Base-by-base conservation (phyloP, 345 rosid genomes). In the Theobroma cacao region DNA sequence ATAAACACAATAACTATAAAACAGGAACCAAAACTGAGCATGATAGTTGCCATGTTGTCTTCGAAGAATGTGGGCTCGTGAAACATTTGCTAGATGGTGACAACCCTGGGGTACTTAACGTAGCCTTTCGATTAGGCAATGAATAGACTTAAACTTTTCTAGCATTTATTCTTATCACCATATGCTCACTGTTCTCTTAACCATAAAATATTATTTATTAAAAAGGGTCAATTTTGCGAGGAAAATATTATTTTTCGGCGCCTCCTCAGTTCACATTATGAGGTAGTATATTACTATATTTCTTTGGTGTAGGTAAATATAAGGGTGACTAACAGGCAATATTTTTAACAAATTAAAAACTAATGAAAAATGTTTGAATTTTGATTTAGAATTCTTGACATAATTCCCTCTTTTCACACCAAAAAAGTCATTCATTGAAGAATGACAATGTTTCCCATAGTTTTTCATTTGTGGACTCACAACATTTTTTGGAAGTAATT, bases 31-130 rank as follows among this genome's bases (percentile, higher is more conserved):
- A 64, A 34, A 53, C 48, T 12, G 7, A 34, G 64, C 64, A 55
- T 55, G 33, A 33, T 55, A 72, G 48, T 48, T 72, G n/a, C 31
- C 64, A 72, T 36, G 63, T 55, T 72, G 76, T 55, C 52, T 12
- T 38, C 50, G 33, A 56, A 55, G 31, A 45, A 61, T 22, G 20
- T 53, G 28, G 12, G 43, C 48, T 24, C 33, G 7, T 53, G 7
- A 55, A 55, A 72, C 63, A 72, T 18, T 72, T 72, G 28, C 58
- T 48, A 31, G n/a, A 53, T 20, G 45, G 63, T 22, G 30, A 53
- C 33, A 34, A 53, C 76, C 41, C 15, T 33, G 50, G 22, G 3
- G 33, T 0, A 10, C n/a, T n/a, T 33, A 7, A 38, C 41, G 30
- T 47, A 22, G 18, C 34, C 43, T 50, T 72, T n/a, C 63, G 20